Conservation (phyloP, 495 filamentous ascomycete genomes). For the Trypethelium eluteriae region DNA sequence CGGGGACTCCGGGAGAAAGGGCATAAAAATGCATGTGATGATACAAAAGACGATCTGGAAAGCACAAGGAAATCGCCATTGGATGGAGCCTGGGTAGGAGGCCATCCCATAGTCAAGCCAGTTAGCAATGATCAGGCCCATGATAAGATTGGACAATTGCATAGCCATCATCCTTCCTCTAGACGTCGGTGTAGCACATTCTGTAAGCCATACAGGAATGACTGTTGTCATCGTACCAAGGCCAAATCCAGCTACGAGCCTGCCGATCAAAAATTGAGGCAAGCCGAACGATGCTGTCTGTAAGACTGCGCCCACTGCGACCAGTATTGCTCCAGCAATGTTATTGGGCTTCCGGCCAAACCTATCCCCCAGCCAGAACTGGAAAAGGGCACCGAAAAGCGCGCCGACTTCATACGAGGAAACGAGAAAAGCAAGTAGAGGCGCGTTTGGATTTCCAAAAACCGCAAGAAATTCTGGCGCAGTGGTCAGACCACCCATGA, state of each 20-base stretch:
- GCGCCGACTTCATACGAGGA: constrained; percentile 23
- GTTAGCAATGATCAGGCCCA: constrained; percentile 23
- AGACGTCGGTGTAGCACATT: constrained; percentile 17
- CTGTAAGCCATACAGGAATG: constrained; percentile 23
- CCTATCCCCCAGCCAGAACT: constrained; percentile 20
- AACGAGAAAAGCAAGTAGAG: constrained; percentile 22
- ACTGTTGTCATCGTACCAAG: constrained; percentile 21
- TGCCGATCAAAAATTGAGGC: constrained; percentile 22
- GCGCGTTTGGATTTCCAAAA: constrained; percentile 23
- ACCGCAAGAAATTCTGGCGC: constrained; percentile 19
- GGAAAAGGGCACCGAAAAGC: constrained; percentile 17
- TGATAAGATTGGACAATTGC: constrained; percentile 22
- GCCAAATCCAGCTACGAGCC: constrained; percentile 23
- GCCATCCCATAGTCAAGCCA: constrained; percentile 26
- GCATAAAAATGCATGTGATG: constrained; percentile 17
- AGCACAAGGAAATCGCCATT: constrained; percentile 22
- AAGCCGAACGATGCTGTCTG: constrained; percentile 16
- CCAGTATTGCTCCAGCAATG: constrained; percentile 21
- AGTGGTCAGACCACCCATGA: constrained; percentile 24
- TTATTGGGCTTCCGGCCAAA: constrained; percentile 17
- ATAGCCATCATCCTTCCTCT: constrained; percentile 23
- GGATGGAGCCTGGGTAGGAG: constrained; percentile 16
- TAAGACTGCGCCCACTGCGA: constrained; percentile 20
- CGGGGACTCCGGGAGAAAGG: constrained; percentile 21
- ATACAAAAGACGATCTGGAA: constrained; percentile 22